These are phyloP conservation scores for Hirschfeldia incana DNA, from an alignment of 345 rosid genomes.

Conservation along the genomic window DNA sequence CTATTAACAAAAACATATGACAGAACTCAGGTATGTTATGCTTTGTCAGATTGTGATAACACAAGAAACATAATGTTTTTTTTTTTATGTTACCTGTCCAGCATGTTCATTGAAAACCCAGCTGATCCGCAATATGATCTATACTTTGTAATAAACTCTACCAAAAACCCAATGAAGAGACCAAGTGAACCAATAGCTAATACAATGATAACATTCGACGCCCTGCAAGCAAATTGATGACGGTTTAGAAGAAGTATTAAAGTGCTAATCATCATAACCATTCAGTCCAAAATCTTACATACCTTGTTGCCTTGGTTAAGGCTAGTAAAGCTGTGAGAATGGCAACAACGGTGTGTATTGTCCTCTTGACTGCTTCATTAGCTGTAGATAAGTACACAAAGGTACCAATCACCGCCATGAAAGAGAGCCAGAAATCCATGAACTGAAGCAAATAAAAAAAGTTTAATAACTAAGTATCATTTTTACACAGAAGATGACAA, in stretches of 20 bases:
- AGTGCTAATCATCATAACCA: slow-evolving; percentile 4
- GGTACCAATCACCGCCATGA: slow-evolving; percentile 97
- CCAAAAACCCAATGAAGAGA: slow-evolving; percentile 72
- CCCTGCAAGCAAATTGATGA: slow-evolving; percentile 50
- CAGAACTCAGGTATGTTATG: not conserved
- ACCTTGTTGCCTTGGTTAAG: slow-evolving; percentile 95
- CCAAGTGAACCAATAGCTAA: slow-evolving; percentile 75
- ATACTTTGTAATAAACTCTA: slow-evolving; percentile 66
- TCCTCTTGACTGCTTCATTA: slow-evolving; percentile 70
- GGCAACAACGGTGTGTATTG: slow-evolving; percentile 81
- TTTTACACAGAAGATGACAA: slow-evolving; percentile 20
- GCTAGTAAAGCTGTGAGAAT: slow-evolving; percentile 93
- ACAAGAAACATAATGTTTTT: not conserved
- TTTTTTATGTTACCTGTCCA: slow-evolving; percentile 49
- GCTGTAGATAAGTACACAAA: slow-evolving; percentile 74
- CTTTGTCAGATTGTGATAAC: not conserved
- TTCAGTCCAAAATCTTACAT: slow-evolving; percentile 17
- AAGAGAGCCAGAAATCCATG: slow-evolving; percentile 99
- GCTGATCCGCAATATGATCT: slow-evolving; percentile 55
- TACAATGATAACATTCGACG: slow-evolving; percentile 81
- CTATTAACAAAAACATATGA: slow-evolving; percentile 37
- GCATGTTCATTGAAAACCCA: slow-evolving; percentile 49
- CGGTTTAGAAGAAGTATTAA: not conserved
- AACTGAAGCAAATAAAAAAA: slow-evolving; percentile 54
- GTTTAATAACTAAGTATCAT: slow-evolving; percentile 14